Base-by-base conservation (phyloP, 163 green algal genomes). In the Coccomyxa subellipsoidea region DNA sequence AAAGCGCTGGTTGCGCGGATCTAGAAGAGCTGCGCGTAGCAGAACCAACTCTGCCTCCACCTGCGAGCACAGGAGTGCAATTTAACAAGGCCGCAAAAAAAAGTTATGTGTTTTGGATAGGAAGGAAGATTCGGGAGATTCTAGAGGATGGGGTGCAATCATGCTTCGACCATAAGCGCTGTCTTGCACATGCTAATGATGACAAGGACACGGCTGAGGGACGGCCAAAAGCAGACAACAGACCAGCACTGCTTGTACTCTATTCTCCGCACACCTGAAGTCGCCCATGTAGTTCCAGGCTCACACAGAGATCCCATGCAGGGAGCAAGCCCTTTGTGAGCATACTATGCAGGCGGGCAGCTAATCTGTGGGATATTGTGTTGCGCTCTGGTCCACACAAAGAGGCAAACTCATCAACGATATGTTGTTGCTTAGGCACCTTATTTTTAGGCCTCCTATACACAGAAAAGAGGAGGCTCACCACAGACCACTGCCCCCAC, bases 401-500 rank as follows among this genome's bases (percentile, higher is more conserved):
- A 66, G 47, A 66, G 12, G 47, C 47, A 66, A n/a, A n/a, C n/a
- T n/a, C n/a, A n/a, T n/a, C n/a, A n/a, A n/a, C n/a, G n/a, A n/a
- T n/a, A n/a, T n/a, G n/a, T n/a, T n/a, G n/a, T n/a, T n/a, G n/a
- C n/a, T n/a, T n/a, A n/a, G n/a, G n/a, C n/a, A n/a, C n/a, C n/a
- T n/a, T n/a, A n/a, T n/a, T n/a, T n/a, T n/a, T n/a, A n/a, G n/a
- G n/a, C n/a, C n/a, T n/a, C n/a, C n/a, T n/a, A n/a, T n/a, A n/a
- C n/a, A n/a, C n/a, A n/a, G n/a, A n/a, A n/a, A n/a, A n/a, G n/a
- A n/a, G n/a, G n/a, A n/a, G 36, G 18, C n/a, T 83, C 38, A 92
- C 86, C 39, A 92, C 75, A 0, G 72, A 79, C 40, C 86, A 88
- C 4, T 69, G 73, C 70, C 88, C 88, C 88, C 88, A 92, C 27